Base-by-base conservation (phyloP, 2,329 filamentous ascomycete genomes). In the Ceratocystis lukuohia region DNA sequence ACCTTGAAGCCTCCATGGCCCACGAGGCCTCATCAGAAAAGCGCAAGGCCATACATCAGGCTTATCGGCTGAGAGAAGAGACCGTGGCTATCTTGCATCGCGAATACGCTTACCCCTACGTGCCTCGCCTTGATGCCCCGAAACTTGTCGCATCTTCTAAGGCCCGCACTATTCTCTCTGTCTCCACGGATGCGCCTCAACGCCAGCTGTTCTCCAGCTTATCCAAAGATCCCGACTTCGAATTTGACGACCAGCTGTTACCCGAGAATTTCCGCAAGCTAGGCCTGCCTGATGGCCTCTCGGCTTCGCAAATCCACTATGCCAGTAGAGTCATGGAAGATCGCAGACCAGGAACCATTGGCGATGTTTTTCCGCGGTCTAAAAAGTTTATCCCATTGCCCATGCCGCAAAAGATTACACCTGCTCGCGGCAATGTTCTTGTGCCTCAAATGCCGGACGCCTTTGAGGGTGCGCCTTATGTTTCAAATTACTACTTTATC, bases 171-270 rank as follows among this genome's bases (percentile, higher is more conserved):
- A 86, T 93, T 5, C 78, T 96, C 67, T 93, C 89, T 0, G 78
- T 96, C 0, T 87, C 86, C 70, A 91, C 89, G 65, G 88, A 86
- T 70, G 88, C 88, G 50, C 85, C 87, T 1, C 85, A 85, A 59
- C 82, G 88, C 45, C 88, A 93, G 68, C 79, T 96, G 3, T 96
- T 94, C 74, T 96, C 93, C 3, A 96, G 92, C 74, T 78, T 96
- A 62, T 89, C 76, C 7, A 61, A 72, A 15, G 72, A 74, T 1
- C 68, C 72, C 10, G 71, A 74, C 28, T 68, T 68, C 28, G 67
- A 68, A 50, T 61, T 66, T 37, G 63, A 65, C 62, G 67, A 76
- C 75, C 46, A 56, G 12, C 56, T 71, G 46, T 71, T 75, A 46
- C 72, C 59, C 70, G 33, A 56, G 61, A 77, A 81, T 10, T 76